Percentiles rank a stretch among this genome's conserved stretches.
phyloP scores from a whole-genome alignment of 192 early-diverging fungal species.

The Backusella australiensis region DNA sequence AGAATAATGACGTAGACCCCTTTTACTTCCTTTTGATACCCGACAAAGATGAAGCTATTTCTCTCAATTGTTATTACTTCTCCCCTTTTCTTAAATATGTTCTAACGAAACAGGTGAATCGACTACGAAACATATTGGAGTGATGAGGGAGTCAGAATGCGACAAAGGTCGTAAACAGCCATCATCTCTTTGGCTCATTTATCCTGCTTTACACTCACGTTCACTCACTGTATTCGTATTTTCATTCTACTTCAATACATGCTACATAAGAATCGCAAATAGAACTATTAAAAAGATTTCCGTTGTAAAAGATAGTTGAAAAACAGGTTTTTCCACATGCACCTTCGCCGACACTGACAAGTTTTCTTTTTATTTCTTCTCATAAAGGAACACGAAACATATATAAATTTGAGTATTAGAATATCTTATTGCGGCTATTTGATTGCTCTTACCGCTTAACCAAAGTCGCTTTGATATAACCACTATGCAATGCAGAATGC shows the following conservation, averaged over 20 bases:
- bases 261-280: constrained; percentile 92
- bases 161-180: constrained; percentile 88
- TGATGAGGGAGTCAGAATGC: constrained; percentile 87
- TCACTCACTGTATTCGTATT: constrained; percentile 79
- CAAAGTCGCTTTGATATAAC: no score
- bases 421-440: not conserved
- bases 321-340: constrained; percentile 91
- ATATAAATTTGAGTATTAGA: not conserved
- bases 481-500: no score
- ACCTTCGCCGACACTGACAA: constrained; percentile 92
- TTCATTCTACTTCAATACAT: constrained; percentile 82
- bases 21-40: constrained; percentile 82
- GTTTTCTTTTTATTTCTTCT: constrained; percentile 68
- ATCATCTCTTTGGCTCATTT: constrained; percentile 87
- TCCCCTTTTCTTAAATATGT: constrained; percentile 66
- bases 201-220: not conserved
- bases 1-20: constrained; percentile 81
- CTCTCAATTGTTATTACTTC: not conserved
- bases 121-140: constrained; percentile 89
- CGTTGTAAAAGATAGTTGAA: constrained; percentile 66
- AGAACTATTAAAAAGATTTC: constrained; percentile 19
- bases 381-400: constrained; percentile 1
- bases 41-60: constrained; percentile 68
- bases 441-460: no score
- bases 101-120: constrained; percentile 79